Conservation (phyloP, 371 early-diverging fungal species). For the Syncephalastrum sp. region DNA sequence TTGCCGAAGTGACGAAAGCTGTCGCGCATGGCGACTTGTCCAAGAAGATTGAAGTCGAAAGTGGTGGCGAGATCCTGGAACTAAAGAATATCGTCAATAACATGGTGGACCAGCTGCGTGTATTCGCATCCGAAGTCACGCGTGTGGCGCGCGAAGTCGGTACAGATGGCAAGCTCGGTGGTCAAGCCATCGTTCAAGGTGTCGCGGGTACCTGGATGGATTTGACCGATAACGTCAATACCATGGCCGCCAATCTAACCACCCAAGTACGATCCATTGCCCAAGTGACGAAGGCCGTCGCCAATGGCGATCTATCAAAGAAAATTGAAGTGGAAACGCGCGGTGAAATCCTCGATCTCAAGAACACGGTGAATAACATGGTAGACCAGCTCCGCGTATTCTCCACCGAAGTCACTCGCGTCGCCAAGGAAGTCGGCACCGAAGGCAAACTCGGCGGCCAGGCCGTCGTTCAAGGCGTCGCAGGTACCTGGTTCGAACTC, state of each 20-base stretch:
- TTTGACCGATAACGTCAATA: conserved; percentile 43
- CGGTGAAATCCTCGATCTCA: conserved; percentile 24
- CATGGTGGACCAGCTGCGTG: conserved; percentile 41
- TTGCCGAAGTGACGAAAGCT: conserved; percentile 44
- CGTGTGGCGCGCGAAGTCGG: conserved; percentile 44
- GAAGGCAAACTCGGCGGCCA: conserved; percentile 25
- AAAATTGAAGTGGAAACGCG: conserved; percentile 21
- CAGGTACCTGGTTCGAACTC: conserved; percentile 17
- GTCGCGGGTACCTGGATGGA: conserved; percentile 50
- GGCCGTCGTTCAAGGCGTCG: conserved; percentile 15
- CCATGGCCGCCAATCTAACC: conserved; percentile 42
- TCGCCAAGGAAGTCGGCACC: conserved; percentile 20
- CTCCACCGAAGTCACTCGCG: conserved; percentile 20
- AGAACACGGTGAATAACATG: conserved; percentile 21
- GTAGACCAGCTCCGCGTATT: conserved; percentile 21
- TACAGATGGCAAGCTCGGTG: conserved; percentile 49
- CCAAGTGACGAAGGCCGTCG: conserved; percentile 34
- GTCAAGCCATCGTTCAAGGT: conserved; percentile 39
- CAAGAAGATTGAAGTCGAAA: conserved; percentile 30
- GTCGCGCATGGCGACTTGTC: conserved; percentile 52
- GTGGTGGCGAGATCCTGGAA: conserved; percentile 32
- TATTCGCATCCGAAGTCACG: conserved; percentile 34
- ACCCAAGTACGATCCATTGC: conserved; percentile 51
- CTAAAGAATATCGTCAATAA: conserved; percentile 34
- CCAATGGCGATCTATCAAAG: conserved; percentile 30